phyloP scores from a whole-genome alignment of 83 land plant genomes.

The Thuja plicata region DNA sequence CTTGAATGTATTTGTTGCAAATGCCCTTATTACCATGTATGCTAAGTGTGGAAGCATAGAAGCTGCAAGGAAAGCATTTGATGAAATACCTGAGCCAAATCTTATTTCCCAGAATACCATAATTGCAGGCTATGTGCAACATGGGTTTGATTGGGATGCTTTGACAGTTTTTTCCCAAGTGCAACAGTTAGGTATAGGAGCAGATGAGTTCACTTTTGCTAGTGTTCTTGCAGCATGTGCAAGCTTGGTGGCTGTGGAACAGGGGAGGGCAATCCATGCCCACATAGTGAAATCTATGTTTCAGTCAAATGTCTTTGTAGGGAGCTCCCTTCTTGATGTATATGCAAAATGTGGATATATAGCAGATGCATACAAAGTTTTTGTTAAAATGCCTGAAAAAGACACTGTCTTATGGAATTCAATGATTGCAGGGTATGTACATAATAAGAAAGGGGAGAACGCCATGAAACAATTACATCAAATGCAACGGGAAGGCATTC shows the following conservation, averaged over 20 bases:
- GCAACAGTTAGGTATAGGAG: conserved; percentile 22
- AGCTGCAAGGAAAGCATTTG: conserved; percentile 46
- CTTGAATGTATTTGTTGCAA: conserved; percentile 43
- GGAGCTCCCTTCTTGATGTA: conserved; percentile 44
- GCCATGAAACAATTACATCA: background rate
- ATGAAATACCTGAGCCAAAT: conserved; percentile 22
- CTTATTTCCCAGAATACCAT: conserved; percentile 56
- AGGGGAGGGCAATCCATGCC: conserved; percentile 47
- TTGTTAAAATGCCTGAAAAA: conserved; percentile 9
- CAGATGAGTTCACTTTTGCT: conserved; percentile 43
- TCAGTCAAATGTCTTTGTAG: conserved; percentile 34
- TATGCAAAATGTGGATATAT: conserved; percentile 3
- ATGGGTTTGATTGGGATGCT: conserved; percentile 31
- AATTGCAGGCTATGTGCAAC: conserved; percentile 62
- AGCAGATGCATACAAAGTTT: background rate
- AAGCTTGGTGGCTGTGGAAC: conserved; percentile 19
- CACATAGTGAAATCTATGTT: conserved; percentile 31
- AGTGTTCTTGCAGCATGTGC: conserved; percentile 52
- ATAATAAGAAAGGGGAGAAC: background rate
- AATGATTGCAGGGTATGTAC: conserved; percentile 10
- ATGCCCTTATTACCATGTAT: conserved; percentile 62
- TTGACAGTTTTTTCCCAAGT: conserved; percentile 43
- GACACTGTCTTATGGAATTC: conserved; percentile 7
- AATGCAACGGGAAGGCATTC: conserved; percentile 10
- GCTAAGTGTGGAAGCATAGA: conserved; percentile 41